These are phyloP conservation scores for Colletotrichum liriopes DNA, from an alignment of 2,329 filamentous ascomycete genomes.

Conservation along the genomic window DNA sequence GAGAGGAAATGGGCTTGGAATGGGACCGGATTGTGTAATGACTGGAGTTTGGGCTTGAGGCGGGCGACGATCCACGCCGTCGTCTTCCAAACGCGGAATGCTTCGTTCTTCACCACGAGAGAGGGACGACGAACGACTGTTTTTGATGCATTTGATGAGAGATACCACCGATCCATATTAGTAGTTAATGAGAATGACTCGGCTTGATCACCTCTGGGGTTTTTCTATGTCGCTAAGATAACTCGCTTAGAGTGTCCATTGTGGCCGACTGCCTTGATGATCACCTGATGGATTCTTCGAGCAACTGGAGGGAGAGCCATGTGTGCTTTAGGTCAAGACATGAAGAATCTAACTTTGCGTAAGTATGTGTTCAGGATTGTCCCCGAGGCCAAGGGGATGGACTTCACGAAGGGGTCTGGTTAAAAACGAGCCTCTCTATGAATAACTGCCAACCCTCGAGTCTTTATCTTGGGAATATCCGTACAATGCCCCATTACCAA, in stretches of 20 bases:
- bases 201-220: neutral
- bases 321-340: neutral
- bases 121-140: neutral
- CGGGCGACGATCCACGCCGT: neutral
- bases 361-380: neutral
- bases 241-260: too few species aligned
- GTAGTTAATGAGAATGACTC: conserved; percentile 16
- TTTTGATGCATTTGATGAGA: conserved; percentile 15
- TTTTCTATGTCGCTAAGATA: too few species aligned
- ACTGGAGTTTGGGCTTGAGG: conserved; percentile 27
- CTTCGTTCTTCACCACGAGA: too few species aligned
- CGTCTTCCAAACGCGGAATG: neutral
- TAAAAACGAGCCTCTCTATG: neutral
- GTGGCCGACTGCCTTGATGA: too few species aligned
- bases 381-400: neutral
- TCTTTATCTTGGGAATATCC: neutral
- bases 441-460: neutral
- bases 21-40: conserved; percentile 12
- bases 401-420: neutral
- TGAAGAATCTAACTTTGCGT: neutral
- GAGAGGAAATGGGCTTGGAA: neutral
- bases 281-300: neutral
- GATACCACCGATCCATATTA: conserved; percentile 34
- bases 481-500: neutral
- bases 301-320: neutral